Conservation (phyloP, 805 yeast genomes). For the Yueomyces sp. region DNA sequence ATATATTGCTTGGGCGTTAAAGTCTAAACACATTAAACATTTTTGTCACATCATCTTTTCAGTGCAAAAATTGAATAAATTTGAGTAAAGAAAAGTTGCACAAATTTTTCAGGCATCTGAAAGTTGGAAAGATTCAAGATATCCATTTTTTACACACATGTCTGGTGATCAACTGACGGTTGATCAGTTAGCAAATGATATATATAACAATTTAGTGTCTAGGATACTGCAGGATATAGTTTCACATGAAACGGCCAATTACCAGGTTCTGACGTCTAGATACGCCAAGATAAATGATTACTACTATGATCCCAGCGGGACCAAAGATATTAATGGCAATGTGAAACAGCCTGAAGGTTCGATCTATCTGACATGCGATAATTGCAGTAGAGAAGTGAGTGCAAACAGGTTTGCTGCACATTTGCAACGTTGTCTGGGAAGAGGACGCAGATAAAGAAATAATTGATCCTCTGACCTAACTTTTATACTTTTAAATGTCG, state of each 20-base stretch:
- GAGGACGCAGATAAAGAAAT: not conserved
- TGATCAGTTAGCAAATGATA: slow-evolving; percentile 7
- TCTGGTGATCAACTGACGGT: too few species aligned
- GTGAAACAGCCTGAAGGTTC: slow-evolving; percentile 23
- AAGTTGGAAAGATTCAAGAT: too few species aligned
- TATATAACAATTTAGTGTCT: slow-evolving; percentile 14
- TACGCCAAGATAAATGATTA: slow-evolving; percentile 17
- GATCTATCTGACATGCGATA: slow-evolving; percentile 58
- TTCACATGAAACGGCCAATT: not conserved
- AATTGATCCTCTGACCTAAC: too few species aligned
- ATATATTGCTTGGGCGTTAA: too few species aligned
- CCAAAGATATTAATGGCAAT: slow-evolving; percentile 16
- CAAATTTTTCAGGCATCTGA: too few species aligned
- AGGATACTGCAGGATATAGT: slow-evolving; percentile 12
- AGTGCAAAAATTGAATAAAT: too few species aligned
- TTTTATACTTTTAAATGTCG: slow-evolving; percentile 8
- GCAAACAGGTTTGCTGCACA: slow-evolving; percentile 91
- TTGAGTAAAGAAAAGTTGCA: too few species aligned
- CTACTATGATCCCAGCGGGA: slow-evolving; percentile 15
- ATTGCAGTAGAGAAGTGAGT: slow-evolving; percentile 77
- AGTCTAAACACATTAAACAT: too few species aligned
- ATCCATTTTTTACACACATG: too few species aligned
- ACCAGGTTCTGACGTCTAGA: slow-evolving; percentile 3
- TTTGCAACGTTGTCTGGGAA: slow-evolving; percentile 64
- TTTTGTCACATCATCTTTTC: too few species aligned